phyloP scores from a whole-genome alignment of 192 early-diverging fungal species.

The Backusella circina region DNA sequence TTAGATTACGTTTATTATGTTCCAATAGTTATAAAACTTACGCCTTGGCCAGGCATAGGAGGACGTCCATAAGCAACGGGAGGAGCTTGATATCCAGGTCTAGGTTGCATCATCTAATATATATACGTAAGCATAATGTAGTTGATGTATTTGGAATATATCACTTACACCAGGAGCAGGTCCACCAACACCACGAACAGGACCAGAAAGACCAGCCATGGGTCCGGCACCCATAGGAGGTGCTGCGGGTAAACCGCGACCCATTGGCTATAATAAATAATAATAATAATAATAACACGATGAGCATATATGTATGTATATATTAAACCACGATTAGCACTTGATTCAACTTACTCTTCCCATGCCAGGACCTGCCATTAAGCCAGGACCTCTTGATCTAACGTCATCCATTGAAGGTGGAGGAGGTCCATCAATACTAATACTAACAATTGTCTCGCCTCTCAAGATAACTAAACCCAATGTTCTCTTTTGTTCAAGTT shows the following conservation, averaged over 20 bases:
- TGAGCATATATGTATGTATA: not conserved
- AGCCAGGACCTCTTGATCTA: conserved; percentile 40
- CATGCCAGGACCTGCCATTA: conserved; percentile 67
- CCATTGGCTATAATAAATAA: conserved; percentile 59
- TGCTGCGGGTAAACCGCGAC: conserved; percentile 53
- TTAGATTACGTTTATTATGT: not conserved
- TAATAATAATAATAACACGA: not conserved
- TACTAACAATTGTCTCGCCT: conserved; percentile 88
- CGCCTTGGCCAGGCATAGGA: conserved; percentile 55
- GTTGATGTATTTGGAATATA: too few species aligned
- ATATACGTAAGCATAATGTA: too few species aligned
- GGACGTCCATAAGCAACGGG: conserved; percentile 75
- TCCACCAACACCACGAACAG: conserved; percentile 95
- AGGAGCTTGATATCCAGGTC: conserved; percentile 62
- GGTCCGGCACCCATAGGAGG: conserved; percentile 39
- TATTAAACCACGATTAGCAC: not conserved
- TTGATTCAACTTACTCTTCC: conserved; percentile 39
- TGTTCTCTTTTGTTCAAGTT: conserved; percentile 86
- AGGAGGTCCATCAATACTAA: conserved; percentile 89
- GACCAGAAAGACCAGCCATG: conserved; percentile 72
- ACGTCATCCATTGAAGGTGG: conserved; percentile 58
- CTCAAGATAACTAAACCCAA: conserved; percentile 92
- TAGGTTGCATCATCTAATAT: conserved; percentile 77
- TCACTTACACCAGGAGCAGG: conserved; percentile 66
- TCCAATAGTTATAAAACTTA: conserved; percentile 29